phyloP scores from a whole-genome alignment of 257 asterid species.

The Fraxinus anomala region DNA sequence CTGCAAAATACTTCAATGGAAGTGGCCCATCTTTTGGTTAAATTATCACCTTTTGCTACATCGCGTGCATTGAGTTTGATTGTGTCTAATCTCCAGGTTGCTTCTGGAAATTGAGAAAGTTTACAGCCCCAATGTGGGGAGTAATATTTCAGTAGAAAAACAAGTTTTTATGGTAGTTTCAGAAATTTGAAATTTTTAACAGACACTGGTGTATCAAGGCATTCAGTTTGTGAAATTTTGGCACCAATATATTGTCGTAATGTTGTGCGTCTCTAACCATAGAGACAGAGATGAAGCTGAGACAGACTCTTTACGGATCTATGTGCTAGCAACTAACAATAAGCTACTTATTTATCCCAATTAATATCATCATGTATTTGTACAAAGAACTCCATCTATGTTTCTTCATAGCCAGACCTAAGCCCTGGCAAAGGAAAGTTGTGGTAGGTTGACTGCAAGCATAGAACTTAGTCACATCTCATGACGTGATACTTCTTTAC shows the following conservation, averaged over 20 bases:
- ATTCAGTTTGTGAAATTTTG: not conserved
- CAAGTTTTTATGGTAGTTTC: slow-evolving; percentile 9
- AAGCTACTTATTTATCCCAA: too few species aligned
- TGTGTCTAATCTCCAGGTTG: not conserved
- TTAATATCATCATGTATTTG: not conserved
- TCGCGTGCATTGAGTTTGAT: not conserved
- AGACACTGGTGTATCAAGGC: not conserved
- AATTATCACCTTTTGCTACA: not conserved
- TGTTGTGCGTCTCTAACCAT: slow-evolving; percentile 4
- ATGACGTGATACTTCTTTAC: not conserved
- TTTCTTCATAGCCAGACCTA: not conserved
- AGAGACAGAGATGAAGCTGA: slow-evolving; percentile 6
- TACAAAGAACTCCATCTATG: not conserved
- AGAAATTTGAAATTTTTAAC: not conserved
- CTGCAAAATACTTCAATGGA: not conserved
- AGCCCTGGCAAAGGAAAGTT: not conserved
- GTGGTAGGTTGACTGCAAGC: not conserved
- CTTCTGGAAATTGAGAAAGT: not conserved
- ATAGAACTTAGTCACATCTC: not conserved
- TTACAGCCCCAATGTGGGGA: not conserved
- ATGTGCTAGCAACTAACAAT: slow-evolving; percentile 1
- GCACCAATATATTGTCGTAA: not conserved
- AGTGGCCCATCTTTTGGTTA: not conserved
- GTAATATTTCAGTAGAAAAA: not conserved
- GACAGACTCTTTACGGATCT: slow-evolving; percentile 2